phyloP scores from a whole-genome alignment of 1,284 basidiomycete species.

The Baeospora myosura region DNA sequence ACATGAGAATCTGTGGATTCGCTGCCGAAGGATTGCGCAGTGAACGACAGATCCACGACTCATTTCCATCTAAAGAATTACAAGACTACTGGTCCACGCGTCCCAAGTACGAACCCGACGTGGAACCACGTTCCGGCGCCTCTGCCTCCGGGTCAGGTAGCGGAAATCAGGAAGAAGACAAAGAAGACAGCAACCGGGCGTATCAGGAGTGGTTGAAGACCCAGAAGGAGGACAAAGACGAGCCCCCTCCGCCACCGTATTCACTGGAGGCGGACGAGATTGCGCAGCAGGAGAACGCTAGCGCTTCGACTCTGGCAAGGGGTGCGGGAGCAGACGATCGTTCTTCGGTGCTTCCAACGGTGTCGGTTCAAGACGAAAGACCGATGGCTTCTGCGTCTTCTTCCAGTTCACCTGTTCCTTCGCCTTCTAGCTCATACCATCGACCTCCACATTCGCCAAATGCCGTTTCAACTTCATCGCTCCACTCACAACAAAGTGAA shows the following conservation, averaged over 20 bases:
- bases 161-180: conserved; percentile 11
- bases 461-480: background rate
- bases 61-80: conserved; percentile 63
- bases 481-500: background rate
- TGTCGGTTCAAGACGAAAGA: background rate
- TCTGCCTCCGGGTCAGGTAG: conserved; percentile 12
- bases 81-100: conserved; percentile 66
- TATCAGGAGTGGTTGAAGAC: conserved; percentile 44
- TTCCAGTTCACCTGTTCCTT: background rate
- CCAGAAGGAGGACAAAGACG: conserved; percentile 40
- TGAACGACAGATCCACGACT: conserved; percentile 52
- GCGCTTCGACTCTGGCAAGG: background rate
- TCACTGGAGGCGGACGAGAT: conserved; percentile 43
- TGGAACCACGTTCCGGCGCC: conserved; percentile 22
- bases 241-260: conserved; percentile 65
- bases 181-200: conserved; percentile 21
- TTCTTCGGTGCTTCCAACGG: background rate
- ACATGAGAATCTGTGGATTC: conserved; percentile 71
- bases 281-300: conserved; percentile 1
- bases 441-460: no score
- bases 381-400: background rate
- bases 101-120: conserved; percentile 45
- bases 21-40: conserved; percentile 60
- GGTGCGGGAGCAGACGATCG: no score
- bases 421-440: no score